phyloP scores from a whole-genome alignment of 2,329 filamentous ascomycete species.

The Cladorrhinum sp. region DNA sequence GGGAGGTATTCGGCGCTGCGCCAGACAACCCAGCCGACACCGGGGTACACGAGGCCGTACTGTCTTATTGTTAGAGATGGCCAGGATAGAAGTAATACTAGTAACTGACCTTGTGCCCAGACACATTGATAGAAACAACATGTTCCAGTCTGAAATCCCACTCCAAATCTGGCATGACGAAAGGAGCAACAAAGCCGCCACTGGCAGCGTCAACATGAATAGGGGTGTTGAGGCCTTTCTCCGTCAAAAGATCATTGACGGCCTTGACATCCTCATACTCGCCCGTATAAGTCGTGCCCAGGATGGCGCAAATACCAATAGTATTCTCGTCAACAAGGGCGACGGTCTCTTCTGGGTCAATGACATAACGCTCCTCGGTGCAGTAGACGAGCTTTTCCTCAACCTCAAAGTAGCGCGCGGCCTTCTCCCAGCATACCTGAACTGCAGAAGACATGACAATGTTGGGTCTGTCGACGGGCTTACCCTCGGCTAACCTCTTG shows the following conservation, averaged over 20 bases:
- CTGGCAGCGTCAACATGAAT: conserved; percentile 94
- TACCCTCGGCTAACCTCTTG: conserved; percentile 76
- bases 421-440: conserved; percentile 97
- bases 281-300: conserved; percentile 92
- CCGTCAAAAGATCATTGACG: conserved; percentile 80
- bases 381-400: conserved; percentile 80
- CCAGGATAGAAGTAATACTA: not conserved
- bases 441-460: conserved; percentile 95
- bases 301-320: conserved; percentile 88
- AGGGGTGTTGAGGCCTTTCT: conserved; percentile 72
- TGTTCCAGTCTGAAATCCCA: conserved; percentile 92
- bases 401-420: conserved; percentile 83
- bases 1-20: conserved; percentile 78
- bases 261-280: conserved; percentile 93
- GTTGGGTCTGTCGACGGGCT: conserved; percentile 78
- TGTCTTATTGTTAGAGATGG: conserved; percentile 23
- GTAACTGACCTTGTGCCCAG: conserved; percentile 71
- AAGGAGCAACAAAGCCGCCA: conserved; percentile 90
- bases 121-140: conserved; percentile 91
- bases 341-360: conserved; percentile 62
- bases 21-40: conserved; percentile 94
- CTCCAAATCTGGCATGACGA: conserved; percentile 75
- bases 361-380: conserved; percentile 58
- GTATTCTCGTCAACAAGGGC: conserved; percentile 64
- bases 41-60: conserved; percentile 73